These are phyloP conservation scores for Ophiostoma tasmaniense DNA, from an alignment of 2,329 filamentous ascomycete species.

Conservation along the genomic window DNA sequence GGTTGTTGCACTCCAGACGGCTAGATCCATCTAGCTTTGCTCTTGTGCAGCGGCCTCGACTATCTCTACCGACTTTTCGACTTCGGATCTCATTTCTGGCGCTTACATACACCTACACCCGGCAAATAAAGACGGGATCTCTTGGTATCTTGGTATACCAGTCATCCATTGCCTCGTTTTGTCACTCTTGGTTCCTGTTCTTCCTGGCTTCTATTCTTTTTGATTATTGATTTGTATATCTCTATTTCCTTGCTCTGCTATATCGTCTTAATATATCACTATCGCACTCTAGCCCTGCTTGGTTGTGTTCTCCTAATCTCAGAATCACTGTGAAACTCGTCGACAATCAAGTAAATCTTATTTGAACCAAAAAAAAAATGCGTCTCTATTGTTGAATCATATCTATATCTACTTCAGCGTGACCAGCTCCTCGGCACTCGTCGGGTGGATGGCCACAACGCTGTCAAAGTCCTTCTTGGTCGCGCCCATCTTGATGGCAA, in stretches of 20 bases:
- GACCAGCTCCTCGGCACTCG: slow-evolving; percentile 67
- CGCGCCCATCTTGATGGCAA: slow-evolving; percentile 71
- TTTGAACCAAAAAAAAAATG: too few species aligned
- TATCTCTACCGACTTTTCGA: neutral
- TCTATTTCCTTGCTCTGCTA: neutral
- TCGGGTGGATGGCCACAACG: slow-evolving; percentile 69
- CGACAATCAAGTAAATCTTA: too few species aligned
- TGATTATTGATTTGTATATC: neutral
- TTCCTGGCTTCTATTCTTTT: neutral
- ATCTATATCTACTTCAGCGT: slow-evolving; percentile 44
- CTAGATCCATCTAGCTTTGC: neutral
- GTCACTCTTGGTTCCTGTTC: neutral
- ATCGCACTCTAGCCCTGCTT: neutral
- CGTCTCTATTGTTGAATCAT: neutral
- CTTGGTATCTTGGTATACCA: neutral
- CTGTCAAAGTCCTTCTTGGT: slow-evolving; percentile 70
- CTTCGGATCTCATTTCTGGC: neutral
- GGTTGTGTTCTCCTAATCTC: neutral
- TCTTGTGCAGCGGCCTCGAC: neutral
- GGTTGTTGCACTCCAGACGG: too few species aligned
- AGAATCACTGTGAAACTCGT: neutral
- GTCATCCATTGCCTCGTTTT: neutral
- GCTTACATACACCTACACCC: neutral
- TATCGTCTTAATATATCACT: neutral
- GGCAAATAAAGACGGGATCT: neutral